Conservation (phyloP, 108 stramenopile genomes). For the Stephanodiscus minutulus region DNA sequence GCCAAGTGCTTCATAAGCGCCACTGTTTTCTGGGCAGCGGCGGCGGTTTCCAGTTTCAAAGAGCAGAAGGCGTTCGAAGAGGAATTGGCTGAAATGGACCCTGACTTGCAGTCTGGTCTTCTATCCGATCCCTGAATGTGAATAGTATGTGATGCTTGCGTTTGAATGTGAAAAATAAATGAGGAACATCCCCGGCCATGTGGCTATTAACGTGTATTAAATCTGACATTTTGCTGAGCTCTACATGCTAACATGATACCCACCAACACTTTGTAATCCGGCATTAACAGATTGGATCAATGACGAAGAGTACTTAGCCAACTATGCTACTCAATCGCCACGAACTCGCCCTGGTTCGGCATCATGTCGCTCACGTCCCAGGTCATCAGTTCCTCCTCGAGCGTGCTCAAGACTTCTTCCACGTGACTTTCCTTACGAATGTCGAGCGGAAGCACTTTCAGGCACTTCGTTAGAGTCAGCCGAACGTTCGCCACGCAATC, state of each 20-base stretch:
- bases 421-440: slow-evolving; percentile 51
- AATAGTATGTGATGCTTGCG: no score
- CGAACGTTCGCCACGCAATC: slow-evolving; percentile 84
- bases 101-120: no score
- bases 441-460: slow-evolving; percentile 71
- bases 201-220: no score
- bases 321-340: neutral
- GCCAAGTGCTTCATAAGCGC: slow-evolving; percentile 25
- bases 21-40: slow-evolving; percentile 32
- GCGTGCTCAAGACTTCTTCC: slow-evolving; percentile 55
- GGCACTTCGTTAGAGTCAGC: slow-evolving; percentile 66
- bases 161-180: no score
- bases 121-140: no score
- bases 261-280: no score
- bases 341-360: neutral
- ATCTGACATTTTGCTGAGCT: no score
- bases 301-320: no score
- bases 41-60: slow-evolving; percentile 10
- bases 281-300: no score
- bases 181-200: no score
- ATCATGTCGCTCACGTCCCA: slow-evolving; percentile 67
- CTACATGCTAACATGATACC: no score
- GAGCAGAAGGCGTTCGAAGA: neutral
- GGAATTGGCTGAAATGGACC: neutral
- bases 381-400: slow-evolving; percentile 82